Conservation (phyloP, 2,329 filamentous ascomycete species). For the Fusarium protoensiforme region DNA sequence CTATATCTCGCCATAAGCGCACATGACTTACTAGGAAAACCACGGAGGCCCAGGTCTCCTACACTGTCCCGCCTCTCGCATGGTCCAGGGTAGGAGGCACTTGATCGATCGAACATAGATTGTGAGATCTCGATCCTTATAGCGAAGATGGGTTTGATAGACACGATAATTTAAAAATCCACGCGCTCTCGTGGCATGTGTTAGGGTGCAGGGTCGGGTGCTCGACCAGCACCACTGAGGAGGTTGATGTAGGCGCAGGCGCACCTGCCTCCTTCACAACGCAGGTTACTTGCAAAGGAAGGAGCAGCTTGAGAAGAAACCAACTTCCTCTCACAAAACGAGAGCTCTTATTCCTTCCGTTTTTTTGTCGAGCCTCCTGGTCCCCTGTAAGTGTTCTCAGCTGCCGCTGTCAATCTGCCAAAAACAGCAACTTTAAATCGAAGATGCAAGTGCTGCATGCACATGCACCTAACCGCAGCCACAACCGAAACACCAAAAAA, state of each 20-base stretch:
- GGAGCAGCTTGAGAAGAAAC: not conserved
- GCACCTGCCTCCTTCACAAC: not conserved
- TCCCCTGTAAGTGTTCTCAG: not conserved
- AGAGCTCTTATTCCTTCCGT: not conserved
- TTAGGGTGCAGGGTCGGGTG: slow-evolving; percentile 9
- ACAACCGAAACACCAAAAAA: not conserved
- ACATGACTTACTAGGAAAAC: not conserved
- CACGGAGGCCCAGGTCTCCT: not conserved
- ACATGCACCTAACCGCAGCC: slow-evolving; percentile 13
- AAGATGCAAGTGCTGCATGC: not conserved
- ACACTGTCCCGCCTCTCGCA: not conserved
- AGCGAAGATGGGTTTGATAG: slow-evolving; percentile 3
- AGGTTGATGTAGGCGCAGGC: not conserved
- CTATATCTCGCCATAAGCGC: not conserved
- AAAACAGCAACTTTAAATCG: not conserved
- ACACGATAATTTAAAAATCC: slow-evolving; percentile 9
- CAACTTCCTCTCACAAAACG: not conserved
- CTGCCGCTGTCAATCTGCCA: not conserved
- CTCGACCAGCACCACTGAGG: not conserved
- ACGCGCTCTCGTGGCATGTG: slow-evolving; percentile 2
- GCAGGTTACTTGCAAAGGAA: not conserved
- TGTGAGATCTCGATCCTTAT: slow-evolving; percentile 15
- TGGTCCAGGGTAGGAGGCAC: not conserved
- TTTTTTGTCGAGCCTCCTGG: not conserved
- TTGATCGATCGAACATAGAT: slow-evolving; percentile 26